Evolutionary conservation across 352 stramenopile species (phyloP), one percentile per base, ranked within the genome.

Genomic region (Aphanomyces euteiches): DNA sequence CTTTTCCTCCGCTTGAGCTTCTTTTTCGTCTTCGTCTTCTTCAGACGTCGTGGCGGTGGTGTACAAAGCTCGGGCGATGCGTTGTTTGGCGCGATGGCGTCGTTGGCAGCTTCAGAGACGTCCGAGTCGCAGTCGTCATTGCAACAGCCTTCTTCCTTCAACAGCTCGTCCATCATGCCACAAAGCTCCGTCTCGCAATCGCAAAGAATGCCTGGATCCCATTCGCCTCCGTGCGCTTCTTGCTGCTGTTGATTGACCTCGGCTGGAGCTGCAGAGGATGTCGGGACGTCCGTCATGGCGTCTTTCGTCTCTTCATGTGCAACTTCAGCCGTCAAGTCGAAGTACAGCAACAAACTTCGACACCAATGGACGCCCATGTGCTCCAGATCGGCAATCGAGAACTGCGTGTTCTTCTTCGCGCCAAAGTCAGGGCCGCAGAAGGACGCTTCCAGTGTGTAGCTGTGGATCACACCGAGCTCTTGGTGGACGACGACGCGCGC

Each of bases 361-460:
- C 86, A 93, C 84, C 84, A 93, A 3, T 66, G 64, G 17, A 79
- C 74, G 4, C 86, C 86, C 82, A 93, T 92, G 41, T 87, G 79
- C 58, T 93, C 84, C 1, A 93, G 74, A 38, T 93, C 83, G 65
- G 69, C 80, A 5, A 79, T 88, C 15, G 83, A 90, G 53, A 93
- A 91, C 67, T 93, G 86, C 7, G 83, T 92, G 63, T 90, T 78
- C 41, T 85, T 90, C 10, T 72, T 71, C 0, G 73, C 53, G 0
- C 87, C 87, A 75, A 92, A 90, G 72, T 93, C 81, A 1, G 84
- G 78, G 1, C 89, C 89, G 68, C 89, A 96, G 73, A 97, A 97
- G 37, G 90, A 96, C 3, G 89, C 90, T 69, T 97, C 91, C 3
- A 97, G 81, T 7, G 90, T 97, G 77, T 92, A 97, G 73, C 78